phyloP scores from a whole-genome alignment of 2,329 filamentous ascomycete genomes.

The Hypoxylon rubiginosum region DNA sequence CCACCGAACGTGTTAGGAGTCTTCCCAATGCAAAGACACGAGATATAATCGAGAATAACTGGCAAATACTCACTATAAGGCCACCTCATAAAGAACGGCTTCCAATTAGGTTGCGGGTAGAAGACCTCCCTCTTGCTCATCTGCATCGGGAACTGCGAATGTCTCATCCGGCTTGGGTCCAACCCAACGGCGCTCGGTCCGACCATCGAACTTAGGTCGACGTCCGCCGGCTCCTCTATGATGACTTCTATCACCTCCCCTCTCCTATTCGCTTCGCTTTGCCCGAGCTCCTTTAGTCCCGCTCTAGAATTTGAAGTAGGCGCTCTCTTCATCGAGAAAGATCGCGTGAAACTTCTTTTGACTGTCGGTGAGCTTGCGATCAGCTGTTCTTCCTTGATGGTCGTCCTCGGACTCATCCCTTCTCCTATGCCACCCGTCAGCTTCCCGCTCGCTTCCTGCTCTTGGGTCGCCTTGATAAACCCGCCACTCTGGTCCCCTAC shows the following conservation, averaged over 20 bases:
- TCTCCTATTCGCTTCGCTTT: conserved; percentile 71
- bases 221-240: conserved; percentile 60
- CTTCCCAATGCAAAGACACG: not conserved
- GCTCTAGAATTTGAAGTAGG: conserved; percentile 49
- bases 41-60: not conserved
- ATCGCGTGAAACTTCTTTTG: conserved; percentile 56
- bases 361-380: conserved; percentile 55
- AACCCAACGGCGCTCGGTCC: conserved; percentile 55
- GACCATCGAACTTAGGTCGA: conserved; percentile 67
- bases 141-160: conserved; percentile 56
- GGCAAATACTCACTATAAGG: conserved; percentile 64
- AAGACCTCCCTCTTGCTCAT: conserved; percentile 64
- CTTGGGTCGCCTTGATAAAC: conserved; percentile 62
- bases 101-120: conserved; percentile 76
- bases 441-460: conserved; percentile 66
- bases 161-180: conserved; percentile 52
- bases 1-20: not conserved
- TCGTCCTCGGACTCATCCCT: conserved; percentile 64
- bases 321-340: conserved; percentile 57
- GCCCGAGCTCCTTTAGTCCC: conserved; percentile 65
- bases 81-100: conserved; percentile 74
- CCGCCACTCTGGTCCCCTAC: conserved; percentile 59
- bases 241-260: conserved; percentile 72
- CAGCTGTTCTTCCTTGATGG: conserved; percentile 65
- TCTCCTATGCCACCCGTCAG: conserved; percentile 71